phyloP scores from a whole-genome alignment of 2,329 filamentous ascomycete species.

The Helotiales sp. region DNA sequence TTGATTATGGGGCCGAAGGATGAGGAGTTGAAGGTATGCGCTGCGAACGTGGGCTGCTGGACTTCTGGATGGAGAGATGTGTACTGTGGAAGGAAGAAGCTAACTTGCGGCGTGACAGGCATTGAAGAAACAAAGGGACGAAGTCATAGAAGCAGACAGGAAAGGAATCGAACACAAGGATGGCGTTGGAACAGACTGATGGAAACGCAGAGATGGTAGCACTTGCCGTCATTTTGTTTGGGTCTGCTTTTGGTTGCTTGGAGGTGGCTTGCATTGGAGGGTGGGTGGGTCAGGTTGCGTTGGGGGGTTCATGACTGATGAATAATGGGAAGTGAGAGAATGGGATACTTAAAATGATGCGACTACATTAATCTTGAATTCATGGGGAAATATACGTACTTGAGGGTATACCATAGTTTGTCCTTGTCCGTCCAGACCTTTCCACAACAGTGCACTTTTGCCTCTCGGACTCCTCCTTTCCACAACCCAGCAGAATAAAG shows the following conservation, averaged over 20 bases:
- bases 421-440: not conserved
- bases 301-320: not conserved
- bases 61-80: too few species aligned
- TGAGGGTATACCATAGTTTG: not conserved
- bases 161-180: conserved; percentile 11
- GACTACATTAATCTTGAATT: too few species aligned
- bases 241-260: not conserved
- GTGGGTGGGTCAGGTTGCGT: not conserved
- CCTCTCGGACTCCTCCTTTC: not conserved
- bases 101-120: not conserved
- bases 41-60: too few species aligned
- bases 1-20: conserved; percentile 79
- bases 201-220: not conserved
- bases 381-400: not conserved
- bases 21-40: conserved; percentile 43
- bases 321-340: not conserved
- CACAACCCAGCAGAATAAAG: not conserved
- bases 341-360: not conserved
- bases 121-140: conserved; percentile 13
- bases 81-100: too few species aligned
- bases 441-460: not conserved
- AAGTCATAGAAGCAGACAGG: conserved; percentile 4
- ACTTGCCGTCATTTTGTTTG: not conserved
- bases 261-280: not conserved
- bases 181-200: conserved; percentile 16